Conservation (phyloP, 2,329 filamentous ascomycete genomes). For the Fusarium haematococcum region DNA sequence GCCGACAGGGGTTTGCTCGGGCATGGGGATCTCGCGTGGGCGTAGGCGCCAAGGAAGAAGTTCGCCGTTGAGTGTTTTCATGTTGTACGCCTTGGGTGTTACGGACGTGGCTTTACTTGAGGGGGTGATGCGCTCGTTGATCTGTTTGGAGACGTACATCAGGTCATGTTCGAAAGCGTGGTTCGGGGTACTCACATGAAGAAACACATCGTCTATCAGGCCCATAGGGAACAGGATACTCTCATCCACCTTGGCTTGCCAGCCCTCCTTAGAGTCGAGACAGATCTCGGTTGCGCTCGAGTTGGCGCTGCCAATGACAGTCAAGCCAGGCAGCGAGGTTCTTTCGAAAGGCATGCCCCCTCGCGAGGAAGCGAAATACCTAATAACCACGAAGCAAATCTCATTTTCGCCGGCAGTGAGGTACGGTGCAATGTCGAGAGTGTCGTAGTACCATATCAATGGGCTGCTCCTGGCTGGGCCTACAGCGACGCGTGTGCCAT, state of each 20-base stretch:
- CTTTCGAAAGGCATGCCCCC: constrained; percentile 28
- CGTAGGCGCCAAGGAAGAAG: constrained; percentile 26
- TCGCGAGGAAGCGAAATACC: constrained; percentile 23
- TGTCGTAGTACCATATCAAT: constrained; percentile 42
- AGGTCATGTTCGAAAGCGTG: neutral
- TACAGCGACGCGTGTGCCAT: constrained; percentile 28
- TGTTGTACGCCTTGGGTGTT: constrained; percentile 13
- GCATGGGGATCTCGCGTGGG: constrained; percentile 18
- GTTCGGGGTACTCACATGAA: constrained; percentile 6
- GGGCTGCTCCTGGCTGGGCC: constrained; percentile 42
- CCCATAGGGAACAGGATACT: constrained; percentile 17
- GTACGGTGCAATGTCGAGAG: constrained; percentile 36
- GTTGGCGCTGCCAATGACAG: constrained; percentile 3
- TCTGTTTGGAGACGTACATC: neutral
- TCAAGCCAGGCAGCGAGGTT: constrained; percentile 19
- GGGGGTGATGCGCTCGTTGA: constrained; percentile 16
- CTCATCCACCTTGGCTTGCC: constrained; percentile 15
- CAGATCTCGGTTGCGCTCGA: neutral
- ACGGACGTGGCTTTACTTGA: neutral
- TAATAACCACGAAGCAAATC: constrained; percentile 23
- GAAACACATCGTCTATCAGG: constrained; percentile 17
- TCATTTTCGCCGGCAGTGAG: constrained; percentile 27
- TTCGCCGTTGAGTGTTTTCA: constrained; percentile 26
- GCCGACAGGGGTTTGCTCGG: constrained; percentile 5
- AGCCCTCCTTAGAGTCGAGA: constrained; percentile 9